Conservation (phyloP, 2,329 filamentous ascomycete genomes). For the Colletotrichum brevisporum region DNA sequence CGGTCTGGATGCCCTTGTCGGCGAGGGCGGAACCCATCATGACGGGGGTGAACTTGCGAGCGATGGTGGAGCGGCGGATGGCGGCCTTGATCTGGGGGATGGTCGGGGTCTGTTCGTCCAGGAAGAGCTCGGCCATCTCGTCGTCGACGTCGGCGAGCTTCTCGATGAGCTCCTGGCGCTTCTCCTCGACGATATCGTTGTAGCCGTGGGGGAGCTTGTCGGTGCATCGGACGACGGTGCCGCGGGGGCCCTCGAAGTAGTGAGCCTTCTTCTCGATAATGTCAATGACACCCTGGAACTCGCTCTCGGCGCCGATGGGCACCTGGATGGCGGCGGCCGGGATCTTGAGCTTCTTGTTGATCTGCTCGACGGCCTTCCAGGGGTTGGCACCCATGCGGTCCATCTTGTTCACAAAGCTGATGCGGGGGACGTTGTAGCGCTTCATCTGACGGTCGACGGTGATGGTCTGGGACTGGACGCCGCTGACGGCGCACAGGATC, state of each 20-base stretch:
- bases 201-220: slow-evolving; percentile 89
- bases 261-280: slow-evolving; percentile 92
- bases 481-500: slow-evolving; percentile 97
- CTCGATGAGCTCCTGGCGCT: slow-evolving; percentile 89
- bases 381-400: slow-evolving; percentile 98
- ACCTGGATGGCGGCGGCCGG: slow-evolving; percentile 94
- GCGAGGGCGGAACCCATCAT: slow-evolving; percentile 96
- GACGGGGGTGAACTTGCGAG: slow-evolving; percentile 91
- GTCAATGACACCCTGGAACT: slow-evolving; percentile 93
- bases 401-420: slow-evolving; percentile 99
- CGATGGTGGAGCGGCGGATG: slow-evolving; percentile 91
- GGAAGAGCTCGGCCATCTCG: slow-evolving; percentile 94
- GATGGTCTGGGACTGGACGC: slow-evolving; percentile 97
- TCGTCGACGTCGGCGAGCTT: slow-evolving; percentile 98
- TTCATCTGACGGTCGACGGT: slow-evolving; percentile 99
- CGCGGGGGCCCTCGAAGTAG: slow-evolving; percentile 89
- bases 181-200: slow-evolving; percentile 82
- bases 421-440: slow-evolving; percentile 94
- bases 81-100: slow-evolving; percentile 89
- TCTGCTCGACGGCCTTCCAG: slow-evolving; percentile 97
- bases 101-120: slow-evolving; percentile 88
- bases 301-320: slow-evolving; percentile 92
- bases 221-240: slow-evolving; percentile 81
- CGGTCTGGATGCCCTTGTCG: slow-evolving; percentile 94
- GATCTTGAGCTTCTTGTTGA: slow-evolving; percentile 95